Conservation (phyloP, 2,329 filamentous ascomycete genomes). For the Juglanconis oblonga region DNA sequence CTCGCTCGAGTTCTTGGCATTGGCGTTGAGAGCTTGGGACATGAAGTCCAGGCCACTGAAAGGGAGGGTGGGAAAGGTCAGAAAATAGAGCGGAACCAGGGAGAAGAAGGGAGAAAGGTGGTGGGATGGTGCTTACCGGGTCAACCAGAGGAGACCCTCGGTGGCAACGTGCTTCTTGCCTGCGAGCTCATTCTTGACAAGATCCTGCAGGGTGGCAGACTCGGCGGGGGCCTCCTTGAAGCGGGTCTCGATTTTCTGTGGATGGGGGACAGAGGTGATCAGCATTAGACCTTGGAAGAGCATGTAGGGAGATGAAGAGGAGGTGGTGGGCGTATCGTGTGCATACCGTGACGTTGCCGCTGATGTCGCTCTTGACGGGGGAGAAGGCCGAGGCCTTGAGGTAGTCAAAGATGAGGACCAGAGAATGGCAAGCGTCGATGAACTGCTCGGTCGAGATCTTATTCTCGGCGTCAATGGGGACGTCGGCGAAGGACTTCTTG, state of each 20-base stretch:
- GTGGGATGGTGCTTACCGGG: conserved; percentile 57
- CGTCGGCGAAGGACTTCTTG: conserved; percentile 79
- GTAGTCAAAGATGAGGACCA: conserved; percentile 76
- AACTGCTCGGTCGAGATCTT: conserved; percentile 82
- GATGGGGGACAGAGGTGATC: not conserved
- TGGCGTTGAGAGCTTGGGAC: conserved; percentile 75
- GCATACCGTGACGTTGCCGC: conserved; percentile 83
- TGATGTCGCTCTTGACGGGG: conserved; percentile 87
- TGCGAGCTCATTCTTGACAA: conserved; percentile 84
- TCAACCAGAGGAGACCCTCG: conserved; percentile 88
- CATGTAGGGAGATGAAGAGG: not conserved
- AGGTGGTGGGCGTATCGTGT: conserved; percentile 5
- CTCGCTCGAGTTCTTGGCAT: conserved; percentile 63
- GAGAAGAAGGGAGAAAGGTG: no score
- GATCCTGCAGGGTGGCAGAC: conserved; percentile 80
- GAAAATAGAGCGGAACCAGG: no score
- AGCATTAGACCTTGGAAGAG: not conserved
- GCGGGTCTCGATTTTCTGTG: conserved; percentile 82
- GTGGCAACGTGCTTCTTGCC: conserved; percentile 83
- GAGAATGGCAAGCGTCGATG: conserved; percentile 82
- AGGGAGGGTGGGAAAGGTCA: conserved; percentile 11
- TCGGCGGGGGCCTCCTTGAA: conserved; percentile 74
- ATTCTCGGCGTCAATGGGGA: conserved; percentile 71
- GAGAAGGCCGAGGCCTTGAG: conserved; percentile 74
- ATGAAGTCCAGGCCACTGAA: conserved; percentile 90